Conservation (phyloP, 179 eudicot genomes). For the Patellifolia procumbens region DNA sequence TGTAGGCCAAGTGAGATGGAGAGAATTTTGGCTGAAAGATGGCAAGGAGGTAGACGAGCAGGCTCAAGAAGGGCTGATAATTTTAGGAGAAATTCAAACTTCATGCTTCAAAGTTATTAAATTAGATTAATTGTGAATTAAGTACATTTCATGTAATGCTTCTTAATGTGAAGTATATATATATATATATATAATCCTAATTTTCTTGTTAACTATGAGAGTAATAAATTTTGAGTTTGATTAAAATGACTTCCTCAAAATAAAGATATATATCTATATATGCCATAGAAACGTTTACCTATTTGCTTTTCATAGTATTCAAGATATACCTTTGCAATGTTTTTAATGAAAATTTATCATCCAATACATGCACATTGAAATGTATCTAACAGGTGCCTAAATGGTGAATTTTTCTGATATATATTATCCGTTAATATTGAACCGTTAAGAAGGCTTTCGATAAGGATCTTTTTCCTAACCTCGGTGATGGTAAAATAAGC, state of each 20-base stretch:
- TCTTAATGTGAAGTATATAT: background rate
- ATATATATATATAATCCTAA: background rate
- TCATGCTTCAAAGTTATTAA: conserved; percentile 11
- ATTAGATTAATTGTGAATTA: background rate
- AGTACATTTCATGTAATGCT: conserved; percentile 1
- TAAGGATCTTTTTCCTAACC: too few species aligned
- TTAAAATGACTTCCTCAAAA: background rate
- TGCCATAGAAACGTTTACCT: too few species aligned
- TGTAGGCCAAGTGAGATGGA: conserved; percentile 61
- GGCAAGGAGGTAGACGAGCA: background rate
- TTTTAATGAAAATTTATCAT: too few species aligned
- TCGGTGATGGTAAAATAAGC: too few species aligned
- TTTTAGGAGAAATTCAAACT: conserved; percentile 9
- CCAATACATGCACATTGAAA: too few species aligned
- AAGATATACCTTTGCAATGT: too few species aligned
- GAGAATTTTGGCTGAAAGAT: conserved; percentile 40
- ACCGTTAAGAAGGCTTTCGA: too few species aligned
- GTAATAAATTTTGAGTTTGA: background rate
- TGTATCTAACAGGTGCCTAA: too few species aligned
- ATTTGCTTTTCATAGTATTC: too few species aligned
- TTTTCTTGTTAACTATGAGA: background rate
- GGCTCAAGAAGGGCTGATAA: background rate
- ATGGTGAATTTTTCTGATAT: too few species aligned
- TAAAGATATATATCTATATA: too few species aligned
- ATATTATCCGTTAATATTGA: too few species aligned